Base-by-base conservation (phyloP, 208 protist species). In the Leishmania arabica region DNA sequence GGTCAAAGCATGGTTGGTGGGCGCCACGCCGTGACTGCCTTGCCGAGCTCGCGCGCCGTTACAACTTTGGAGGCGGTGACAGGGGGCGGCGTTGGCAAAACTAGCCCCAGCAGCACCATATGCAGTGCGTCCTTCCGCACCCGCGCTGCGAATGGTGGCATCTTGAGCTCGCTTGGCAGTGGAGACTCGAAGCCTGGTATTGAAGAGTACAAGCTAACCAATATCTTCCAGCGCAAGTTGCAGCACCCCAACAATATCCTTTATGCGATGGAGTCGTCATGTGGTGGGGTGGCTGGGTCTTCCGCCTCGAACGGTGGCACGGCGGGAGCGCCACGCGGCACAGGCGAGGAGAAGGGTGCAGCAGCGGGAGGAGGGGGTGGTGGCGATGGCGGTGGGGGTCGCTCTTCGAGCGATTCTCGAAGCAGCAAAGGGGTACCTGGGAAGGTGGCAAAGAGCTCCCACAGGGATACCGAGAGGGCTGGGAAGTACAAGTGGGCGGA, bases 361-460 rank as follows among this genome's bases (percentile, higher is more conserved):
- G 51, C 56, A 24, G 47, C n/a, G 42, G 51, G 51, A 17, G 51
- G 49, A n/a, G 72, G 51, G 19, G 64, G 74, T n/a, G 73, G 80
- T 34, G 84, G 74, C 76, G 84, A 73, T 53, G 89, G 68, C 64
- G 80, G 77, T 34, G 86, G 81, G n/a, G 70, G 83, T 64, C 82
- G 84, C 72, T 81, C 80, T 62, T 58, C 51, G 47, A 68, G 73
- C 37, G 40, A 54, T 15, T 72, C 37, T 19, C 31, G 47, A 11
- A 65, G 75, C 49, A 60, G 73, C 17, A 42, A 49, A 37, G 37
- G 56, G 5, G 64, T 3, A 1, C 69, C 34, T 31, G 70, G 70
- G 0, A 49, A 27, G n/a, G 24, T 17, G 69, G 34, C 7, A 31
- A 84, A 71, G 31, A n/a, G 64, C 2, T 42, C 78, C 19, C 77